phyloP scores from a whole-genome alignment of 257 asterid genomes.

The Nicotiana noctiflora region DNA sequence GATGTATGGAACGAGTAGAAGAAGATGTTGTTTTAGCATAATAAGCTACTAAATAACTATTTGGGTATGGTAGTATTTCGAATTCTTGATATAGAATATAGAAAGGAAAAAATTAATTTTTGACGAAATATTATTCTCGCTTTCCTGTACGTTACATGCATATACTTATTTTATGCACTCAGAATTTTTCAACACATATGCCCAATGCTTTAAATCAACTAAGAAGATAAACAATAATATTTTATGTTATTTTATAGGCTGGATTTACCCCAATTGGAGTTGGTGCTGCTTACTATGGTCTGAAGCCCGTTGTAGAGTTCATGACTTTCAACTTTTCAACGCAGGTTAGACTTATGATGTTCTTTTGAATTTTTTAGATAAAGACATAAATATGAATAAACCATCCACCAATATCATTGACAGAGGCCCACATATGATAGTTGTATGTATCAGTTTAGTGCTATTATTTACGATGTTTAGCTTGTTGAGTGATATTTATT shows the following conservation, averaged over 20 bases:
- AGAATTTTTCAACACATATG: too few species aligned
- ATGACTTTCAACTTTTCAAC: conserved; percentile 97
- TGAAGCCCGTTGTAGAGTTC: conserved; percentile 80
- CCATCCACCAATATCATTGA: not conserved
- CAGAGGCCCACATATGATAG: not conserved
- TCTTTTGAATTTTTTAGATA: not conserved
- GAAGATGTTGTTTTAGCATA: too few species aligned
- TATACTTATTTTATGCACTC: too few species aligned
- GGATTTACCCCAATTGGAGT: conserved; percentile 95
- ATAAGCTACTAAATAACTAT: too few species aligned
- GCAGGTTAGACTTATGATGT: conserved; percentile 55
- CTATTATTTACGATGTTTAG: not conserved
- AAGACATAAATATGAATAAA: not conserved
- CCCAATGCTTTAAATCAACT: too few species aligned
- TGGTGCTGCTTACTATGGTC: conserved; percentile 94
- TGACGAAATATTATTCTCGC: too few species aligned
- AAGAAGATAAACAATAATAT: too few species aligned
- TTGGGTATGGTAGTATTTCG: too few species aligned
- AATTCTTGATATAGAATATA: too few species aligned
- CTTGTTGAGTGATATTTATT: not conserved
- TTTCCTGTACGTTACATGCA: too few species aligned
- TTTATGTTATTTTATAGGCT: conserved; percentile 67
- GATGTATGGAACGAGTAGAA: too few species aligned
- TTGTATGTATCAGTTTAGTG: not conserved
- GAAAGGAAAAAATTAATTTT: too few species aligned